Evolutionary conservation across 352 stramenopile genomes (phyloP).

Genomic region (Globisporangium abappressorium): DNA sequence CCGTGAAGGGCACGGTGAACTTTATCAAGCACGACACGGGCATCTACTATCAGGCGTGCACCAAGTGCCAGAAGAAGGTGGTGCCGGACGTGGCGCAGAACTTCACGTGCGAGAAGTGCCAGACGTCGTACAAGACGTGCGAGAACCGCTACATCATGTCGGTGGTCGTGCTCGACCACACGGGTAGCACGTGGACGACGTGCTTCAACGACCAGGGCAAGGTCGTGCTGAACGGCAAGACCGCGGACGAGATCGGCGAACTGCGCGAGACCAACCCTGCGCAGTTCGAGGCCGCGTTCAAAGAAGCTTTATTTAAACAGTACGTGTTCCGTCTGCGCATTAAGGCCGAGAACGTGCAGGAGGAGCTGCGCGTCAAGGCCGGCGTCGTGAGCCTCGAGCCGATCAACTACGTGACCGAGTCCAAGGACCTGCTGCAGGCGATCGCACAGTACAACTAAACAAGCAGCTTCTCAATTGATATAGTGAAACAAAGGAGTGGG

Average conservation of each 20-base stretch:
- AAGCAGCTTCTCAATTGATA: neutral
- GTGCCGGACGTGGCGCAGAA: slow-evolving; percentile 92
- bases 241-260: slow-evolving; percentile 91
- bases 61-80: slow-evolving; percentile 91
- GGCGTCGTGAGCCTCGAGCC: slow-evolving; percentile 88
- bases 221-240: slow-evolving; percentile 88
- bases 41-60: slow-evolving; percentile 86
- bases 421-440: slow-evolving; percentile 90
- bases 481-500: neutral
- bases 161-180: slow-evolving; percentile 92
- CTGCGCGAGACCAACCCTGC: slow-evolving; percentile 83
- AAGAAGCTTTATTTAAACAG: slow-evolving; percentile 90
- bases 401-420: slow-evolving; percentile 93
- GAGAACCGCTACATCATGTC: slow-evolving; percentile 96
- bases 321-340: slow-evolving; percentile 87
- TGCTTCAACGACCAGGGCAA: slow-evolving; percentile 97
- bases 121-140: slow-evolving; percentile 92
- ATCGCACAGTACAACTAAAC: slow-evolving; percentile 85
- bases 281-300: slow-evolving; percentile 92
- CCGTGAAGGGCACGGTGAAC: slow-evolving; percentile 94
- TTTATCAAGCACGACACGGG: slow-evolving; percentile 96
- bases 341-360: slow-evolving; percentile 96
- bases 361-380: slow-evolving; percentile 94
- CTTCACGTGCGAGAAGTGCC: slow-evolving; percentile 96
- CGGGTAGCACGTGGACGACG: slow-evolving; percentile 93